Evolutionary conservation across 1,284 basidiomycete genomes (phyloP).

Genomic region (Trametes sp.): DNA sequence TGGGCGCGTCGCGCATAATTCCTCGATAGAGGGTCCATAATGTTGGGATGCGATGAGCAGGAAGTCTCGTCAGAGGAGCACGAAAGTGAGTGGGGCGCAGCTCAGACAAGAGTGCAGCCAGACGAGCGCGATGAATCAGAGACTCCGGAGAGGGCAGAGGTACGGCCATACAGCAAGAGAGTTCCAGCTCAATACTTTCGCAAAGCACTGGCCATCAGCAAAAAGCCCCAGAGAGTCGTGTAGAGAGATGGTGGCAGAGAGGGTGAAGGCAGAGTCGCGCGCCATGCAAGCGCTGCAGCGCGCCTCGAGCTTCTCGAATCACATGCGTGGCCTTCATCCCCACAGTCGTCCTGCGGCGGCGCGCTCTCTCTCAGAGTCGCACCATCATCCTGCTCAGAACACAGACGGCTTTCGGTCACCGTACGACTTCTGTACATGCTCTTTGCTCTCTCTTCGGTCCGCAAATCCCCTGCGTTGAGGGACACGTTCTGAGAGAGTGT

Average conservation of each 20-base stretch:
- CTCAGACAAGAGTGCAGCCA: conserved; percentile 61
- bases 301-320: not conserved
- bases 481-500: no score
- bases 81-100: conserved; percentile 65
- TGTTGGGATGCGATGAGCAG: conserved; percentile 79
- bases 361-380: not conserved
- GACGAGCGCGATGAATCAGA: conserved; percentile 56
- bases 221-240: not conserved
- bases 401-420: not conserved
- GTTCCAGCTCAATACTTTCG: not conserved
- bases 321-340: not conserved
- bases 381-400: not conserved
- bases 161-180: conserved; percentile 18
- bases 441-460: no score
- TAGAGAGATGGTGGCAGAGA: not conserved
- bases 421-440: not conserved
- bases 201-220: not conserved
- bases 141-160: conserved; percentile 42
- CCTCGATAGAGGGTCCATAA: conserved; percentile 78
- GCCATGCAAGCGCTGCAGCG: not conserved
- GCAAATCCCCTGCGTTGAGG: no score
- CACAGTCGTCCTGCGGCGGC: not conserved
- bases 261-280: not conserved
- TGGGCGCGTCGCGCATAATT: conserved; percentile 63
- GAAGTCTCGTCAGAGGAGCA: conserved; percentile 74